Evolutionary conservation across 352 stramenopile species (phyloP), one percentile per base, ranked within the genome.

Genomic region (Pythium rishiriense): DNA sequence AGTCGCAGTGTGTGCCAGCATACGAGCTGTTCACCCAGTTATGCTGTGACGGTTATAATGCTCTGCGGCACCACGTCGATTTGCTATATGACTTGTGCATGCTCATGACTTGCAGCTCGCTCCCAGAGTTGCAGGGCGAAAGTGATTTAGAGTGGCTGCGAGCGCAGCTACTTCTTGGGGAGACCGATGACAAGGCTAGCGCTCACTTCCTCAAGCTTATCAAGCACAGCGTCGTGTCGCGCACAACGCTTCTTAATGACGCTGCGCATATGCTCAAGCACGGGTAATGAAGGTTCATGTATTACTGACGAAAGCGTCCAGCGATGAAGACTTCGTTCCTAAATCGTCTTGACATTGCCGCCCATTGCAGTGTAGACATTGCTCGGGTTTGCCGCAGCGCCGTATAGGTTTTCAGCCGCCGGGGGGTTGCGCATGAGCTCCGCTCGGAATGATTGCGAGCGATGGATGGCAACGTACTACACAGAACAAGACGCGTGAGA

Each of bases 381-480:
- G 39, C 76, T 72, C n/a, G 75, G 64, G 29, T 70, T 78, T 17
- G 48, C 65, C 14, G 58, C 49, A 4, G 49, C n/a, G 43, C 76
- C 76, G 58, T 93, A 93, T 31, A 93, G 75, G 59, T 92, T 92
- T 69, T 92, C 85, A 2, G 81, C 76, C 4, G 80, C 81, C 8
- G 83, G 85, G 0, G 85, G 85, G 70, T 91, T 94, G 64, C 85
- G 82, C 83, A 91, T 92, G 21, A 94, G 78, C 70, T 94, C 85
- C 3, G 85, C 85, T 28, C 85, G 80, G 63, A 91, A 94, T 10
- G 85, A 79, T 55, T 92, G 70, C 45, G 85, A 91, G 41, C 83
- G 72, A 56, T 92, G 79, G 33, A 94, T 83, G 3, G 83, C 85
- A 48, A 87, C 74, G 64, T 91, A 94, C 76, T 88, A 35, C 10